phyloP scores from a whole-genome alignment of 495 filamentous ascomycete genomes.

The Daldinia caldariorum region DNA sequence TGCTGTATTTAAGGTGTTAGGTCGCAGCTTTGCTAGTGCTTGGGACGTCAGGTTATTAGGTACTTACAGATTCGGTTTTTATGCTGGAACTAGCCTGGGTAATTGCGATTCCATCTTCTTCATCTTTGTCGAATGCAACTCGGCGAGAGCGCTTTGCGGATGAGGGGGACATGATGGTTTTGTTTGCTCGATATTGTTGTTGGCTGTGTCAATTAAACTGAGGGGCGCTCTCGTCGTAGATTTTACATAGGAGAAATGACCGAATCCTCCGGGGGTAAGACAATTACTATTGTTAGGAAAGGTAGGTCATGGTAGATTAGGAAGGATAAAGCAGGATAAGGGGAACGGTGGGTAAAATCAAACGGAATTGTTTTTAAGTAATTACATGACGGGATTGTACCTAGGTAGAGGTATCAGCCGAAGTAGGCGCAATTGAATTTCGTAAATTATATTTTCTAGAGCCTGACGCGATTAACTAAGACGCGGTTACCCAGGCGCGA shows the following conservation, averaged over 20 bases:
- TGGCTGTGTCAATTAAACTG: background rate
- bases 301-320: background rate
- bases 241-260: slow-evolving; percentile 1
- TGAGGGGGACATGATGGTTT: slow-evolving; percentile 49
- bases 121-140: slow-evolving; percentile 50
- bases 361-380: background rate
- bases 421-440: background rate
- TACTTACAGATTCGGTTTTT: slow-evolving; percentile 57
- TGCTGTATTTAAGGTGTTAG: slow-evolving; percentile 40
- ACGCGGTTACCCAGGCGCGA: slow-evolving; percentile 1
- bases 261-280: slow-evolving; percentile 14
- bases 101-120: slow-evolving; percentile 56
- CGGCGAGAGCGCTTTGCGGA: slow-evolving; percentile 60
- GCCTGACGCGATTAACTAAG: background rate
- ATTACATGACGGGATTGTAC: background rate
- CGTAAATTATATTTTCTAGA: background rate
- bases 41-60: background rate
- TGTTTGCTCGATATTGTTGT: background rate
- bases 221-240: slow-evolving; percentile 2
- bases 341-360: background rate
- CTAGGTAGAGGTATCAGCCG: too few species aligned
- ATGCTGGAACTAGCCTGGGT: slow-evolving; percentile 58
- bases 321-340: background rate
- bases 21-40: background rate
- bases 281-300: slow-evolving; percentile 22